phyloP scores from a whole-genome alignment of 306 rosid genomes.

The Begonia peltatifolia region DNA sequence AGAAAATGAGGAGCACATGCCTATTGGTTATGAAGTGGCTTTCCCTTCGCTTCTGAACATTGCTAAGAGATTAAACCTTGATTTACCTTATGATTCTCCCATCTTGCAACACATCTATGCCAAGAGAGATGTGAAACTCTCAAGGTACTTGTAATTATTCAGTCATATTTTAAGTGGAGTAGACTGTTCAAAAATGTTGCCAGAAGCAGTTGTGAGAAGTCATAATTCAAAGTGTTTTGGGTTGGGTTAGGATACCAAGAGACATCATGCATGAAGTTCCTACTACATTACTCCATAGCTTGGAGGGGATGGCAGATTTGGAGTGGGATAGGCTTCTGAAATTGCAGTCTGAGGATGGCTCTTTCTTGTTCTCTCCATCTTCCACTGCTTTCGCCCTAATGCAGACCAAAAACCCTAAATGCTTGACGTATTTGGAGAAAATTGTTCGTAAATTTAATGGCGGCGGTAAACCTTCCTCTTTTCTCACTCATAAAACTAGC shows the following conservation, averaged over 20 bases:
- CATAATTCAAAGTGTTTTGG: neutral
- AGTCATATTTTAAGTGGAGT: neutral
- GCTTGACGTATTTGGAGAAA: constrained; percentile 46
- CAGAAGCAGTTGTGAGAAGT: too few species aligned
- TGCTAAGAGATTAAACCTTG: constrained; percentile 40
- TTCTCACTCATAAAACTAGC: neutral
- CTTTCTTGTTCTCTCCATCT: constrained; percentile 85
- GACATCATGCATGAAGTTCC: constrained; percentile 79
- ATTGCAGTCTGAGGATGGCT: constrained; percentile 73
- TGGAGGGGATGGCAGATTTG: constrained; percentile 77
- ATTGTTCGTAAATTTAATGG: constrained; percentile 55
- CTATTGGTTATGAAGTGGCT: constrained; percentile 89
- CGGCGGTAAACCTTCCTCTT: constrained; percentile 43
- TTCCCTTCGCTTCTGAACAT: constrained; percentile 73
- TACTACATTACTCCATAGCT: constrained; percentile 80
- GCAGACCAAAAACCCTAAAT: constrained; percentile 54
- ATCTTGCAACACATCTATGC: constrained; percentile 48
- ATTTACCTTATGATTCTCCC: constrained; percentile 41
- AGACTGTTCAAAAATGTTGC: neutral
- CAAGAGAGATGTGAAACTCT: constrained; percentile 49
- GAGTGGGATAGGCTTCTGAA: constrained; percentile 83
- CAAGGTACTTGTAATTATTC: constrained; percentile 26
- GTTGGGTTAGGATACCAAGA: constrained; percentile 53
- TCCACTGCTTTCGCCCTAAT: constrained; percentile 86
- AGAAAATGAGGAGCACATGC: constrained; percentile 83